A percentile compares a stretch with the other conserved stretches of the same genome.
These are phyloP conservation scores for Penicillium antarcticum DNA, from an alignment of 495 filamentous ascomycete genomes.

Conservation along the genomic window DNA sequence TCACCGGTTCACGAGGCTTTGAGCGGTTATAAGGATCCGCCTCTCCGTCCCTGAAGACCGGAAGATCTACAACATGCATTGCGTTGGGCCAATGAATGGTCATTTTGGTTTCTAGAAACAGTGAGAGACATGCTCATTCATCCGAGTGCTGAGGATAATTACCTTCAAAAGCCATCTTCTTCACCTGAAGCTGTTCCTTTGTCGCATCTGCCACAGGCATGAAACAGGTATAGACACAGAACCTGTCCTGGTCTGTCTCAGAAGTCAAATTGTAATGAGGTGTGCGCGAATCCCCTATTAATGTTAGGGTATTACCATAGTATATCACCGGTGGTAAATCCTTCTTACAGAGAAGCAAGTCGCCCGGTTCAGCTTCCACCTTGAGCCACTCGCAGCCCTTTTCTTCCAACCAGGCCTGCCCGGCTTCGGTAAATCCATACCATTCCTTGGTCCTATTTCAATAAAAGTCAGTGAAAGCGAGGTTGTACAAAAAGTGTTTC, in stretches of 20 bases:
- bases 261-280: constrained; percentile 28
- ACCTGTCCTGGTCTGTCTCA: constrained; percentile 12
- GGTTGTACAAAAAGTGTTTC: constrained; percentile 10
- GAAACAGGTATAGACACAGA: constrained; percentile 26
- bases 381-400: constrained; percentile 26
- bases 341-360: constrained; percentile 28
- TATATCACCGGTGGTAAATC: no score
- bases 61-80: constrained; percentile 13
- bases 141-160: not conserved
- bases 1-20: constrained; percentile 9
- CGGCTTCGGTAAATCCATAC: constrained; percentile 28
- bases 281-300: constrained; percentile 29
- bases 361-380: constrained; percentile 34
- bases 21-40: constrained; percentile 16
- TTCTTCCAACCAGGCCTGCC: constrained; percentile 24
- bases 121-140: not conserved
- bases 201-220: constrained; percentile 26
- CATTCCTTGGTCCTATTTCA: constrained; percentile 22
- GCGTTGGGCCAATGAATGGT: constrained; percentile 19
- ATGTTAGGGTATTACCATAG: no score
- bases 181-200: constrained; percentile 20
- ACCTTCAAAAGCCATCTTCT: constrained; percentile 26
- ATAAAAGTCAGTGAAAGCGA: not conserved
- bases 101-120: constrained; percentile 8
- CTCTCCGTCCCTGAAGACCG: constrained; percentile 16